These are phyloP conservation scores for Tremella fuciformis DNA, from an alignment of 768 basidiomycete genomes.

Conservation along the genomic window DNA sequence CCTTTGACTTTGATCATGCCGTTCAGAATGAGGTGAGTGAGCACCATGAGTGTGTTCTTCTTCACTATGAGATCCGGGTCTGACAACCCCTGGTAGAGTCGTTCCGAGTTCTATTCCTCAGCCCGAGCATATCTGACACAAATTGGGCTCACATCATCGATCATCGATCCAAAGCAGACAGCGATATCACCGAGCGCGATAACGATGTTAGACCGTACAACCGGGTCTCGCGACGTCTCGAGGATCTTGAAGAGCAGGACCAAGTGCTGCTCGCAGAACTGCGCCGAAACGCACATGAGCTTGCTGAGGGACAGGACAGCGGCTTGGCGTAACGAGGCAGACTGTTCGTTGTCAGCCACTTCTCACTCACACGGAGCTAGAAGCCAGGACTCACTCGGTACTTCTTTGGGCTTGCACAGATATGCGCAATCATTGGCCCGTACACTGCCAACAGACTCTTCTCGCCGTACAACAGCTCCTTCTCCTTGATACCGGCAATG, in stretches of 20 bases:
- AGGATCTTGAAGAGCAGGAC: constrained; percentile 87
- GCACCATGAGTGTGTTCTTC: constrained; percentile 98
- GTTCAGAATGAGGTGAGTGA: constrained; percentile 92
- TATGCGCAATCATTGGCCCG: constrained; percentile 84
- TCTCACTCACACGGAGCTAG: not conserved
- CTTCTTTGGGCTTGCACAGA: constrained; percentile 83
- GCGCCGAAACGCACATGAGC: constrained; percentile 89
- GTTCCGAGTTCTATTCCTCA: constrained; percentile 57
- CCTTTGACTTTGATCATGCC: constrained; percentile 99
- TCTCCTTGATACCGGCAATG: constrained; percentile 77
- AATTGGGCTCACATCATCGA: constrained; percentile 80
- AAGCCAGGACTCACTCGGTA: constrained; percentile 66
- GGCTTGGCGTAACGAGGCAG: constrained; percentile 76
- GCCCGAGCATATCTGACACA: not conserved
- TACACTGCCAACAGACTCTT: constrained; percentile 77
- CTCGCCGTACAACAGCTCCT: constrained; percentile 78
- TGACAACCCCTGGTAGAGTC: constrained; percentile 88
- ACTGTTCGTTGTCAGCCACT: constrained; percentile 56
- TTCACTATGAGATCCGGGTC: constrained; percentile 85
- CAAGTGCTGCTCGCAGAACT: constrained; percentile 89
- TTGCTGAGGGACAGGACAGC: constrained; percentile 89
- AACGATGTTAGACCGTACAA: constrained; percentile 91
- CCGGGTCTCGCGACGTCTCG: constrained; percentile 82
- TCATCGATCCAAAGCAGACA: constrained; percentile 93
- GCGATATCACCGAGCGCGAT: constrained; percentile 97